Percentiles rank a stretch among this genome's conserved stretches.
phyloP scores from a whole-genome alignment of 208 protist species.

The Paratrypanosoma confusum region DNA sequence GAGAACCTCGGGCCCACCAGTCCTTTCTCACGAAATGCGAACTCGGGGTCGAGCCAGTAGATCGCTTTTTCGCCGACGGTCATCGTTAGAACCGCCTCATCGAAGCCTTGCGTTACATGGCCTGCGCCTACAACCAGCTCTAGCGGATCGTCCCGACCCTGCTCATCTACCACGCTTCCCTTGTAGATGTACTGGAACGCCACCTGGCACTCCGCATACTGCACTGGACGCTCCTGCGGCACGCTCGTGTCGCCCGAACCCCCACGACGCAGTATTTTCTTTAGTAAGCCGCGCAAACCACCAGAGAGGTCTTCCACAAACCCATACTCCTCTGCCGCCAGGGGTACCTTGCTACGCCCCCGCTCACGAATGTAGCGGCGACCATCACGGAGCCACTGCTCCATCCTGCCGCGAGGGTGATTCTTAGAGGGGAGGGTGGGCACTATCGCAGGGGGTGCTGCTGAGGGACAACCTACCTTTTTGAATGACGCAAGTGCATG shows the following conservation, averaged over 20 bases:
- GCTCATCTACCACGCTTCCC: neutral
- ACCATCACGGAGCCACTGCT: neutral
- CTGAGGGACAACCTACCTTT: no score
- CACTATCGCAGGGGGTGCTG: no score
- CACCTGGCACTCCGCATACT: neutral
- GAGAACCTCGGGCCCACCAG: neutral
- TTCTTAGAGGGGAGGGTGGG: no score
- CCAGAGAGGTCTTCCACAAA: constrained; percentile 1
- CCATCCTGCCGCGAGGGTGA: neutral
- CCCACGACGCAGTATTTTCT: neutral
- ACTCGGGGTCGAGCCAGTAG: neutral
- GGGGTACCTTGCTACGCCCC: neutral
- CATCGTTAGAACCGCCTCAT: neutral
- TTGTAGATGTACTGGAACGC: neutral
- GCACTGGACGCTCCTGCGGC: neutral
- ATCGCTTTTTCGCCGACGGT: neutral
- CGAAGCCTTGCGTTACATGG: neutral
- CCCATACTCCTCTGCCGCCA: neutral
- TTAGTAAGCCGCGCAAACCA: neutral
- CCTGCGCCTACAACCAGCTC: neutral
- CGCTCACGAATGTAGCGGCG: neutral
- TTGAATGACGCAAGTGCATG: no score
- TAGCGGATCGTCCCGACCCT: neutral
- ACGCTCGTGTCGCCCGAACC: no score
- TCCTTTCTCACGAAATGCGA: neutral